Conservation (phyloP, 1,284 basidiomycete genomes). For the Wallemia ichthyophaga region DNA sequence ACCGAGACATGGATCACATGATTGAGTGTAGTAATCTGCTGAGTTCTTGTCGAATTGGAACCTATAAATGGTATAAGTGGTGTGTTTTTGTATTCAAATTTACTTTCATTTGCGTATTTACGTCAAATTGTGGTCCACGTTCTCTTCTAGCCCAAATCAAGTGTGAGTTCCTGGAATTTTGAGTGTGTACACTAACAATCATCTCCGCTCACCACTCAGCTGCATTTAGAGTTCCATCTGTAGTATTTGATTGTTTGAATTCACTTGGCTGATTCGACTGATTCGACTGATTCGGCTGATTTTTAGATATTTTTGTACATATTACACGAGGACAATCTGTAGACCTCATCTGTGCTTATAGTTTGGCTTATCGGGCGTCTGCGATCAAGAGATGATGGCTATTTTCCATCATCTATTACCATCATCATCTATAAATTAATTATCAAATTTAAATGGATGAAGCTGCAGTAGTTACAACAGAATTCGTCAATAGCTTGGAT, state of each 20-base stretch:
- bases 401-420: too few species aligned
- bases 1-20: not conserved
- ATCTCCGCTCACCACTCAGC: too few species aligned
- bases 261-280: not conserved
- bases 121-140: not conserved
- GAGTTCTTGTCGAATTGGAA: not conserved
- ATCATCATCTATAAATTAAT: too few species aligned
- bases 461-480: not conserved
- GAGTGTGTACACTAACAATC: too few species aligned
- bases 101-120: not conserved
- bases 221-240: not conserved
- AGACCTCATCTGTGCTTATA: too few species aligned
- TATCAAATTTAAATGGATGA: not conserved
- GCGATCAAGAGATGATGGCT: too few species aligned
- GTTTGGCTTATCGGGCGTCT: too few species aligned
- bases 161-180: not conserved
- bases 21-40: not conserved
- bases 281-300: too few species aligned
- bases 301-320: too few species aligned
- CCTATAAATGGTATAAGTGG: too few species aligned
- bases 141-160: not conserved
- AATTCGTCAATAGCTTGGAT: not conserved
- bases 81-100: too few species aligned
- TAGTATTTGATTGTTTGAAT: not conserved
- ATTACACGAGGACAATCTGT: too few species aligned